A percentile compares a stretch with the other conserved stretches of the same genome.
Evolutionary conservation across 2,329 filamentous ascomycete species (phyloP).

Genomic region (Pezicula radicicola): DNA sequence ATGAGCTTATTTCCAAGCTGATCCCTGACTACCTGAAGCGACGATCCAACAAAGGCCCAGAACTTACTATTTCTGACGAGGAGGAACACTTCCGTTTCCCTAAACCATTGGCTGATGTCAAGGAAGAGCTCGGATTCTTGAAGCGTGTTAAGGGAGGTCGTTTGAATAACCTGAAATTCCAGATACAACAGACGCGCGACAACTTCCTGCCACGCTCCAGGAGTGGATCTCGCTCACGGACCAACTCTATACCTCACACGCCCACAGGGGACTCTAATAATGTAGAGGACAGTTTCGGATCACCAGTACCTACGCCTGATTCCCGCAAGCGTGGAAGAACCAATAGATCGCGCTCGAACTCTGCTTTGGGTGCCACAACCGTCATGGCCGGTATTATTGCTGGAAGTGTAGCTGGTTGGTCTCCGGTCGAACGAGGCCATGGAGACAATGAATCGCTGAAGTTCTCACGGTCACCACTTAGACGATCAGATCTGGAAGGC

Average conservation of each 20-base stretch:
- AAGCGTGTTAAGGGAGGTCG: conserved; percentile 79
- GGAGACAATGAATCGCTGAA: conserved; percentile 23
- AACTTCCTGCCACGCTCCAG: conserved; percentile 59
- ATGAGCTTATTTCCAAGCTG: conserved; percentile 39
- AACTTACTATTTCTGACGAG: conserved; percentile 61
- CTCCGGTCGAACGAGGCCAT: conserved; percentile 61
- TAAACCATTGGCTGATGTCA: conserved; percentile 68
- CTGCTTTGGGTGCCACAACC: conserved; percentile 69
- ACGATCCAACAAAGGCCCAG: conserved; percentile 24
- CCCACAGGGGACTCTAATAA: conserved; percentile 49
- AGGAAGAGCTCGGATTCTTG: conserved; percentile 77
- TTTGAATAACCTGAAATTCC: conserved; percentile 77
- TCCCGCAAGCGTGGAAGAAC: conserved; percentile 65
- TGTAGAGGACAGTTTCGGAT: conserved; percentile 48
- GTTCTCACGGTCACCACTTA: conserved; percentile 21
- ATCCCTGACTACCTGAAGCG: conserved; percentile 26
- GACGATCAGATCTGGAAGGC: conserved; percentile 35
- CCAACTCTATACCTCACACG: conserved; percentile 64
- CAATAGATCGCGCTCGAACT: conserved; percentile 60
- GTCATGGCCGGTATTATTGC: conserved; percentile 85
- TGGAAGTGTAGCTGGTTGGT: conserved; percentile 75
- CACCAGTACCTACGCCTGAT: conserved; percentile 48
- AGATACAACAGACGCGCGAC: conserved; percentile 72
- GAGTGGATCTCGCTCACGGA: conserved; percentile 61
- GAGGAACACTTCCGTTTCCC: conserved; percentile 67